Evolutionary conservation across 2,329 filamentous ascomycete species (phyloP), one percentile per base, ranked within the genome.

Genomic region (Arachnopeziza araneosa): DNA sequence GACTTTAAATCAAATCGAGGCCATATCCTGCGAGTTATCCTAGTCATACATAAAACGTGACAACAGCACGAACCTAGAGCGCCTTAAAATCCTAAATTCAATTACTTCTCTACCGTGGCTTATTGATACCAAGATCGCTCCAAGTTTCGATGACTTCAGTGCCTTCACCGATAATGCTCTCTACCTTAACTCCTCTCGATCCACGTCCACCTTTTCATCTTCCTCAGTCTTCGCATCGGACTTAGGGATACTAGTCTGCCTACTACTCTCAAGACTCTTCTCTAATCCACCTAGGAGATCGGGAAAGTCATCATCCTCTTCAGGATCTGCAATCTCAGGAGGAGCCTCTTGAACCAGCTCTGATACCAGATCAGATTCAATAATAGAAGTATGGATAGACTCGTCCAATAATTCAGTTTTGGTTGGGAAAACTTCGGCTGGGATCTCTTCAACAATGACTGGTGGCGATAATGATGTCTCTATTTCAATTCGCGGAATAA

Each of bases 281-380:
- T 70, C 68, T 23, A 71, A 52, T 17, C 68, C 63, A 14, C 69
- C 68, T 24, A 71, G 24, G 17, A 71, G 56, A 61, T 71, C 69
- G 7, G 64, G 62, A 60, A 63, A 65, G 30, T 66, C 62, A 22
- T 68, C 67, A 19, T 66, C 66, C 8, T 68, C 63, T 22, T 68
- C 64, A 23, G 55, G 36, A 22, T 12, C 24, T 1, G 24, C 23
- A 50, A 23, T 24, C 21, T 30, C 59, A 14, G 44, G 49, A 17
- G 36, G 17, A 52, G 56, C 51, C 52, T 55, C 51, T 36, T 2
- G 44, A 21, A 23, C 22, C 55, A 24, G 51, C 14, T 49, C 30
- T 23, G 24, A 26, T 50, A 21, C 36, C 54, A 48, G 24, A 44
- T 19, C 17, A 44, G 36, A 19, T 44, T 44, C 12, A 44, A 12